phyloP scores from a whole-genome alignment of 495 filamentous ascomycete species.

The Eremomyces bilateralis region DNA sequence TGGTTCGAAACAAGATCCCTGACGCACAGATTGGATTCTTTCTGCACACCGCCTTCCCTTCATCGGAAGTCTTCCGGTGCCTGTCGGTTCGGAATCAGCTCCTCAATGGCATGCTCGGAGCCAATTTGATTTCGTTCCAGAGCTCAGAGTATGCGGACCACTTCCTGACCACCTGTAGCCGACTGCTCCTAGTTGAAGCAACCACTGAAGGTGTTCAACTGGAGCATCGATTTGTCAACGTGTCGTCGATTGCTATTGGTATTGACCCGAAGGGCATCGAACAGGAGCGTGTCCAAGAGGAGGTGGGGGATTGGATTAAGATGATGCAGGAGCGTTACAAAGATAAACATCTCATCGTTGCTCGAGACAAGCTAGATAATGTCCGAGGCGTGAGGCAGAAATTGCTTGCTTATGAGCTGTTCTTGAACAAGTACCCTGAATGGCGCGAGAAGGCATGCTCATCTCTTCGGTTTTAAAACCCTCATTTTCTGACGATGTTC shows the following conservation, averaged over 20 bases:
- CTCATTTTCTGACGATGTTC: conserved; percentile 1
- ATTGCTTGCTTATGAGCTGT: conserved; percentile 76
- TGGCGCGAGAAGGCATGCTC: conserved; percentile 47
- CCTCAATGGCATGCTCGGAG: conserved; percentile 74
- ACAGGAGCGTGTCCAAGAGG: conserved; percentile 43
- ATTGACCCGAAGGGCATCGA: conserved; percentile 63
- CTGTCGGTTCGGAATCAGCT: conserved; percentile 64
- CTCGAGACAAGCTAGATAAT: conserved; percentile 78
- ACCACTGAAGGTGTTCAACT: conserved; percentile 70
- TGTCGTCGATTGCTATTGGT: conserved; percentile 52
- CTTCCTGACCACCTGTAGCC: conserved; percentile 83
- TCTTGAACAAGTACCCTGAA: conserved; percentile 77
- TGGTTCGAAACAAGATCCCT: conserved; percentile 67
- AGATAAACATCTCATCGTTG: conserved; percentile 74
- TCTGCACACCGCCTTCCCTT: conserved; percentile 83
- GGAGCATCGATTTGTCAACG: conserved; percentile 82
- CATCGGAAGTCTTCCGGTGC: conserved; percentile 84
- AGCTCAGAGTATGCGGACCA: conserved; percentile 80
- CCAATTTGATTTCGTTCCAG: conserved; percentile 80
- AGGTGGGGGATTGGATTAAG: conserved; percentile 55
- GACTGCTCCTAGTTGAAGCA: conserved; percentile 66
- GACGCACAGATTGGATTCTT: conserved; percentile 92
- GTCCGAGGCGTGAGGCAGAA: conserved; percentile 83
- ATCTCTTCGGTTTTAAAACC: neutral
- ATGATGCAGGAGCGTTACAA: conserved; percentile 58